Base-by-base conservation (phyloP, 2,329 filamentous ascomycete species). In the Coniochaeta sp. region DNA sequence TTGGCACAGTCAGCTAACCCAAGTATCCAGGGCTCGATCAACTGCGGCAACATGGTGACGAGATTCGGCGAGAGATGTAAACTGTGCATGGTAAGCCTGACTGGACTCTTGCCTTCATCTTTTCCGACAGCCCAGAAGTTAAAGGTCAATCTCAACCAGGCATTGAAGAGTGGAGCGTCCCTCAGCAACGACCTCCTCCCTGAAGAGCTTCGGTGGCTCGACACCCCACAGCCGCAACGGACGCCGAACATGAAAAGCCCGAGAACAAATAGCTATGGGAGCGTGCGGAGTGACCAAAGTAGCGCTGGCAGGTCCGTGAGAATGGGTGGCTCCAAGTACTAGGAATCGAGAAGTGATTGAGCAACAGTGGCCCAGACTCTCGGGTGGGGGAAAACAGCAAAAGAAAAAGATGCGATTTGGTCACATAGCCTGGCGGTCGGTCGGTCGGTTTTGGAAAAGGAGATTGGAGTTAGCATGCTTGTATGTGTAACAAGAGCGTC, bases 61-160 rank as follows among this genome's bases (percentile, higher is more conserved):
- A 69, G 66, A 52, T 76, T 76, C 57, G 73, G 73, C 11, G 72
- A 75, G 34, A 63, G 71, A 43, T 76, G 73, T 64, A 71, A 69
- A 63, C 68, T 74, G 26, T 76, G 73, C 60, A 63, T 70, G 19
- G 72, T 73, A 62, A 64, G 70, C 54, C n/a, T n/a, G n/a, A n/a
- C n/a, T n/a, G n/a, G n/a, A n/a, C n/a, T 24, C 16, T 2, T 22
- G 22, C 24, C 24, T 50, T 12, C 6, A n/a, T 26, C 36, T n/a
- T n/a, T 57, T 33, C 19, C 64, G 64, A 62, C 62, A 36, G 63
- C 57, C 34, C 57, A 60, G 28, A 31, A 5, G 9, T 31, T 9
- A 8, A 58, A 59, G 50, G 47, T 61, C 28, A 63, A 19, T 22
- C n/a, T 61, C 33, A 24, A 22, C 16, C 54, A 40, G 68, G 58